Evolutionary conservation across 192 early-diverging fungal genomes (phyloP).

Genomic region (Coemansia sp.): DNA sequence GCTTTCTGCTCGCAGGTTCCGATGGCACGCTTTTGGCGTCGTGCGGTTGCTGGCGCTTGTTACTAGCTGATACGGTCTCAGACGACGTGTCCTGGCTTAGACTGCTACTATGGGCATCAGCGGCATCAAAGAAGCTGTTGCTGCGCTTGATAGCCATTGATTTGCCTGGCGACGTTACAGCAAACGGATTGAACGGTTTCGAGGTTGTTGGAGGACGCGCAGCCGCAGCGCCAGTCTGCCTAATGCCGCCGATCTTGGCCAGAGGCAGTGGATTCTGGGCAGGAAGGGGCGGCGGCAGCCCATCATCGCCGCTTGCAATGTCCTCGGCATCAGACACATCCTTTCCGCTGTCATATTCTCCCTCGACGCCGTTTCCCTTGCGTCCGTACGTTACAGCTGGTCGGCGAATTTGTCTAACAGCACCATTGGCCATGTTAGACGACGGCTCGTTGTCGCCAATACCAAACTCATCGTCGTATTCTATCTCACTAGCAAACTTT

Average conservation of each 20-base stretch:
- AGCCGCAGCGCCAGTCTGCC: conserved; percentile 4
- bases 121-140: conserved; percentile 49
- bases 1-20: conserved; percentile 17
- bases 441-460: neutral
- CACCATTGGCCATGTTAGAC: neutral
- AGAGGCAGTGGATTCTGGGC: neutral
- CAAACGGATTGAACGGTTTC: conserved; percentile 52
- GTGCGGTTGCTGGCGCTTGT: conserved; percentile 20
- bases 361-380: neutral
- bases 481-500: conserved; percentile 20
- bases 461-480: conserved; percentile 16
- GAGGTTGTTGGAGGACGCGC: conserved; percentile 35
- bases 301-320: conserved; percentile 7
- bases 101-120: conserved; percentile 18
- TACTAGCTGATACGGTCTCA: neutral
- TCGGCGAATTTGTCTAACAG: neutral
- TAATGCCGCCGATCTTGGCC: neutral
- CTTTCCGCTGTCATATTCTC: neutral
- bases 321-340: conserved; percentile 6
- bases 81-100: conserved; percentile 14
- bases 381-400: conserved; percentile 21
- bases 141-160: conserved; percentile 49
- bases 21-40: neutral
- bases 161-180: conserved; percentile 28
- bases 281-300: neutral